Base-by-base conservation (phyloP, 2,329 filamentous ascomycete species). In the Xylaria sp. region DNA sequence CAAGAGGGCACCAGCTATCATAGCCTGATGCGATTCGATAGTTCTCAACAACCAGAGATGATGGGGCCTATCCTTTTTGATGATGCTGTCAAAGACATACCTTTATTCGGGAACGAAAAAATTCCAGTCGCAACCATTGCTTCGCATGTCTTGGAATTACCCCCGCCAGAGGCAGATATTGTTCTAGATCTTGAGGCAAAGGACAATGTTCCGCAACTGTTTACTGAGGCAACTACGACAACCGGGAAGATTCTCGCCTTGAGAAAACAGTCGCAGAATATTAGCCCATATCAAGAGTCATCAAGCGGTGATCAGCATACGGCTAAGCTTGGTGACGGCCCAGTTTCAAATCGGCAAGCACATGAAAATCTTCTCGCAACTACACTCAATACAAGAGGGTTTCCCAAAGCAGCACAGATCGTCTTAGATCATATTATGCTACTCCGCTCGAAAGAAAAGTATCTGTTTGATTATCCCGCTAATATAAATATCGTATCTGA, bases 401-500 rank as follows among this genome's bases (percentile, higher is more conserved):
- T 88, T 5, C 83, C 87, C 0, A 81, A 81, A 48, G 82, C 86
- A 67, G 86, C 85, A 0, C 86, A 88, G 61, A 81, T 80, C 15
- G 77, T 87, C 7, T 75, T 89, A 13, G 86, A 90, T 68, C 86
- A 90, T 69, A 78, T 83, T 4, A 89, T 89, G 83, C 79, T 90
- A 10, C 79, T 88, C 44, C 86, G 89, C 17, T 87, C 88, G 7
- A 87, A 86, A 70, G 87, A 89, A 72, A 86, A 83, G 63, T 91
- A 91, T 70, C 79, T 90, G 0, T 90, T 91, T 69, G 83, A 94
- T 74, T 89, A 88, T 67, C 80, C 81, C 17, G 86, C 83, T 57
- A 96, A 96, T 74, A 86, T 87, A 69, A 80, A 85, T 6, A 86
- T 94, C n/a, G 85, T 92, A 1, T 83, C 85, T 6, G 91, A 93